A percentile compares a stretch with the other conserved stretches of the same genome.
Conservation (phyloP, 2,329 filamentous ascomycete genomes). For the Zymoseptoria pseudotritici region DNA sequence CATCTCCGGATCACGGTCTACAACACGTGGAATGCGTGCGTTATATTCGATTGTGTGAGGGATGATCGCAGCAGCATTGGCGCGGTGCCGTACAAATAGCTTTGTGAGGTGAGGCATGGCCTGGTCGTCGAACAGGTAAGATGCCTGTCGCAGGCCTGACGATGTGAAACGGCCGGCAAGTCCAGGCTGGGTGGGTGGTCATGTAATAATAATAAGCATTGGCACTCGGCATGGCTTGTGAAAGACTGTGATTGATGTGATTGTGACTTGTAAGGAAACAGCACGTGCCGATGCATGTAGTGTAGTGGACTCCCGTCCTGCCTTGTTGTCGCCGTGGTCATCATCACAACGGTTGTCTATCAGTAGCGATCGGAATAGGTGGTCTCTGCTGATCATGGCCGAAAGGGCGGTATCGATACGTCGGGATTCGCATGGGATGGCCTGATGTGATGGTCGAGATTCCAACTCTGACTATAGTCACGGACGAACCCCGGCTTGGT, state of each 20-base stretch:
- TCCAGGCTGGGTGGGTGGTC: not conserved
- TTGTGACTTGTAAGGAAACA: not conserved
- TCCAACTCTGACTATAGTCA: not conserved
- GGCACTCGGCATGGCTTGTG: too few relatives aligned
- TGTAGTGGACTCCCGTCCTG: not conserved
- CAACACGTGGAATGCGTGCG: not conserved
- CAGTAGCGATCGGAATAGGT: not conserved
- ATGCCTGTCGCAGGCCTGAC: not conserved
- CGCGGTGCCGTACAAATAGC: not conserved
- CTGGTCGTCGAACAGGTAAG: not conserved
- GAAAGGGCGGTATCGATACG: not conserved
- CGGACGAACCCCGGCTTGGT: too few relatives aligned
- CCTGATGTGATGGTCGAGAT: not conserved
- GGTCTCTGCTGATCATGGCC: not conserved
- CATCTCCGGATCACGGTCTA: not conserved
- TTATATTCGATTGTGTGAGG: not conserved
- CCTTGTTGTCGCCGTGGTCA: not conserved
- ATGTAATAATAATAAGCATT: not conserved
- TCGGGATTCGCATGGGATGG: not conserved
- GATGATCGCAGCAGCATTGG: not conserved
- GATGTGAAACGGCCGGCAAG: not conserved
- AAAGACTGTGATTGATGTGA: too few relatives aligned
- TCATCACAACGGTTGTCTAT: not conserved
- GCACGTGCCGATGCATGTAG: not conserved
- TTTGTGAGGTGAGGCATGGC: not conserved